Base-by-base conservation (phyloP, 2,329 filamentous ascomycete genomes). In the Colletotrichum gloeosporioides region DNA sequence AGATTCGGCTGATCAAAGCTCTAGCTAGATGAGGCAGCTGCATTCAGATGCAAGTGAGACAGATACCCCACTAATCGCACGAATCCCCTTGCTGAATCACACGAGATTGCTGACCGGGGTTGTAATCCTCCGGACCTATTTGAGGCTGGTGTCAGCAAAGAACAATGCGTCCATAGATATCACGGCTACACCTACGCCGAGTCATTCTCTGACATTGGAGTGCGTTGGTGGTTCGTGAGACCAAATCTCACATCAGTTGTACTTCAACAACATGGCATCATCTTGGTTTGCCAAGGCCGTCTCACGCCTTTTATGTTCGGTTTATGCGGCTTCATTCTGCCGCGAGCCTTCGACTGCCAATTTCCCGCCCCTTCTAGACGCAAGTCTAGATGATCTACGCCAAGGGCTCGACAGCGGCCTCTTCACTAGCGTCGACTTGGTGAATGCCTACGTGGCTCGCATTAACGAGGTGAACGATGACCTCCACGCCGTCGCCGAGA, bases 371-470 rank as follows among this genome's bases (percentile, higher is more conserved):
- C 39, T 75, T 4, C 44, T 71, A 0, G 67, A 75, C n/a, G 67
- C 61, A 13, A 75, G 27, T 4, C 34, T 66, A n/a, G 67, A 62
- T 18, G 61, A 71, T 4, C 34, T 71, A 6, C 64, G 27, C 9
- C 25, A 27, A 39, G 64, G 81, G 6, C 78, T 84, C 5, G 77
- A 81, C 7, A 68, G 34, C 7, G 80, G 79, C 6, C 61, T 72
- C 10, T 82, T 83, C 65, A 82, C 82, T 15, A 82, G 80, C 39
- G 80, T 82, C 8, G 82, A 82, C 32, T 77, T 83, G 6, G 81
- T 82, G 16, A 80, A 80, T 57, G 80, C 83, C 12, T 85, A 85
- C 61, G 73, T 82, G 9, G 79, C 79, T 7, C 80, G 84, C 9
- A 85, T 85, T 44, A 55, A 74, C 15, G 80, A 85, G 65, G 79